A percentile compares a stretch with the other conserved stretches of the same genome.
Conservation (phyloP, 2,329 filamentous ascomycete species). For the Myriosclerotinia curreyana region DNA sequence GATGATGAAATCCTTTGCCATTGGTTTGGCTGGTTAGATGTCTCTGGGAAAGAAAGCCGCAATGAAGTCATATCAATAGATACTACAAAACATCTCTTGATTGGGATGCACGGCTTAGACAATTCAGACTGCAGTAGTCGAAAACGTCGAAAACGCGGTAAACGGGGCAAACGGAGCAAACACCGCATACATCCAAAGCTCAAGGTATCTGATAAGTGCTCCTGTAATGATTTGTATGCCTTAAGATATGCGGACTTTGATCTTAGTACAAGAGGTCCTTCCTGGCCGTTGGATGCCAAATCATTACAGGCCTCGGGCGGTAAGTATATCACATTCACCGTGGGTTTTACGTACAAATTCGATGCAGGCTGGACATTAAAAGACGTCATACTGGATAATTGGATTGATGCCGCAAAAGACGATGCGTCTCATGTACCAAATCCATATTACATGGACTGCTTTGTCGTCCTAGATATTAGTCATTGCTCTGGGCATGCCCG, state of each 20-base stretch:
- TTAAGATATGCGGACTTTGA: slow-evolving; percentile 7
- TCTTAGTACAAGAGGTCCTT: slow-evolving; percentile 1
- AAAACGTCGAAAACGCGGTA: too few relatives aligned
- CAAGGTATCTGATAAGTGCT: not conserved
- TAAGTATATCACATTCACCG: not conserved
- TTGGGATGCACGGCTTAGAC: not conserved
- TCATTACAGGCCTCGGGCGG: not conserved
- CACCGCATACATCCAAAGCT: not conserved
- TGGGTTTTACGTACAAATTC: slow-evolving; percentile 20
- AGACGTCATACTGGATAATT: slow-evolving; percentile 19
- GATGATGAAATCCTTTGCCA: not conserved
- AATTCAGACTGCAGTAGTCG: not conserved
- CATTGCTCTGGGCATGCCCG: slow-evolving; percentile 16
- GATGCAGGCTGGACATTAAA: slow-evolving; percentile 23
- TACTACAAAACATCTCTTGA: not conserved
- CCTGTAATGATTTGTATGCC: not conserved
- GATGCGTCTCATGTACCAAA: not conserved
- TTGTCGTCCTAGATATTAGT: slow-evolving; percentile 12
- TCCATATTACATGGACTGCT: slow-evolving; percentile 16
- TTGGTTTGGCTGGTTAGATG: not conserved
- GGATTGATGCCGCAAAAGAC: not conserved
- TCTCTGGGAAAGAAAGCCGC: too few relatives aligned
- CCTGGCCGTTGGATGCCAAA: slow-evolving; percentile 5
- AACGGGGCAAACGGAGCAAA: too few relatives aligned
- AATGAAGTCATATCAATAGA: not conserved